Percentiles rank a stretch among this genome's conserved stretches.
Conservation (phyloP, 164 flowering plant species). For the Hamamelis virginiana region DNA sequence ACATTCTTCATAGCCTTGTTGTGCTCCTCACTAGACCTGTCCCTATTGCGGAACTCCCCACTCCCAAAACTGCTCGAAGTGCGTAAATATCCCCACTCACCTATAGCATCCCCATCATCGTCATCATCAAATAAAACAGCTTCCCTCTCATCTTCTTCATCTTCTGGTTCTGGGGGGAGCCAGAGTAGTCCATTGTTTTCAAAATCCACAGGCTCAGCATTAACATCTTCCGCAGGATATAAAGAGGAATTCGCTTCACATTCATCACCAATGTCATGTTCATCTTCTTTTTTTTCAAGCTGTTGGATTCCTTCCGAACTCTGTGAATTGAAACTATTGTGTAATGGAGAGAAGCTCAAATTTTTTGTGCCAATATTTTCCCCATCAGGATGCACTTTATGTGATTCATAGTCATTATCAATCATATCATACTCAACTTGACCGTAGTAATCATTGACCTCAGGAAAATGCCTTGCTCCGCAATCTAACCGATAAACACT, state of each 20-base stretch:
- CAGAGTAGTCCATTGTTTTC: slow-evolving; percentile 91
- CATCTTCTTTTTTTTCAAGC: slow-evolving; percentile 31
- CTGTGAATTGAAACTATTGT: slow-evolving; percentile 32
- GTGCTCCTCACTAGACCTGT: slow-evolving; percentile 80
- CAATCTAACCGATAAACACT: slow-evolving; percentile 51
- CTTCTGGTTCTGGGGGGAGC: slow-evolving; percentile 98
- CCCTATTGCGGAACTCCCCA: slow-evolving; percentile 69
- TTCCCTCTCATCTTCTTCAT: slow-evolving; percentile 90
- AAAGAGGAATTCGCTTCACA: slow-evolving; percentile 46
- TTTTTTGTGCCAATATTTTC: slow-evolving; percentile 39
- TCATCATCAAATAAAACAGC: slow-evolving; percentile 68
- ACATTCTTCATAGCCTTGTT: slow-evolving; percentile 81
- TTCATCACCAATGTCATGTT: slow-evolving; percentile 37
- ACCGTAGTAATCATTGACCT: slow-evolving; percentile 41
- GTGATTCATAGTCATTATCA: slow-evolving; percentile 44
- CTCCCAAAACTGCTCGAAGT: slow-evolving; percentile 80
- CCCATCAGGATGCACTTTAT: slow-evolving; percentile 45
- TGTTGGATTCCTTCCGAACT: slow-evolving; percentile 29
- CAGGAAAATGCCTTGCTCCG: slow-evolving; percentile 43
- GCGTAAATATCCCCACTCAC: slow-evolving; percentile 79
- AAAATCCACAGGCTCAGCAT: slow-evolving; percentile 84
- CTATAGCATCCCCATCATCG: slow-evolving; percentile 60
- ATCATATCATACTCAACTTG: slow-evolving; percentile 53
- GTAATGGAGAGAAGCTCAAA: slow-evolving; percentile 42
- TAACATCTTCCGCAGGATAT: slow-evolving; percentile 42